phyloP scores from a whole-genome alignment of 371 early-diverging fungal genomes.

The Apophysomyces ossiformis region DNA sequence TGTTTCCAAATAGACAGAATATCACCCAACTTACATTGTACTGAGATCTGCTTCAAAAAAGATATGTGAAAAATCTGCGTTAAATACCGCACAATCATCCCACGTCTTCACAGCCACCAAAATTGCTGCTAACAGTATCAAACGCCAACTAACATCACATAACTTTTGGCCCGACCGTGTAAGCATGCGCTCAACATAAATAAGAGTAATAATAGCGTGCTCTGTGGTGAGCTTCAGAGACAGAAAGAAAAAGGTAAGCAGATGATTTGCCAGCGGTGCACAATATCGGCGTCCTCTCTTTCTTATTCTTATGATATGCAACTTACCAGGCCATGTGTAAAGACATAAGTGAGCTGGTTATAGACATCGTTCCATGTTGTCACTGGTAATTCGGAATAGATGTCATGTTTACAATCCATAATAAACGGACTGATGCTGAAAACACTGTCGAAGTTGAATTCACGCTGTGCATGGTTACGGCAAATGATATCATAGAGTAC shows the following conservation, averaged over 20 bases:
- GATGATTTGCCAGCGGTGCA: not conserved
- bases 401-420: conserved; percentile 15
- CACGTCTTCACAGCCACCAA: conserved; percentile 82
- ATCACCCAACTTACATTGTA: not conserved
- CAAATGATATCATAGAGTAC: conserved; percentile 37
- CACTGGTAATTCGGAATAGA: conserved; percentile 21
- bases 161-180: conserved; percentile 61
- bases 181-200: conserved; percentile 78
- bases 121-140: conserved; percentile 70
- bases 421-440: conserved; percentile 28
- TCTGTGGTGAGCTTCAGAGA: conserved; percentile 62
- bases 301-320: too few species aligned
- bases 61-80: conserved; percentile 80
- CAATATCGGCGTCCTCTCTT: too few species aligned
- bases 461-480: conserved; percentile 31
- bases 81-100: conserved; percentile 91
- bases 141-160: conserved; percentile 75
- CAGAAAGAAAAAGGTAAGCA: conserved; percentile 4
- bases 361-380: conserved; percentile 45
- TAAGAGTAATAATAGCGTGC: conserved; percentile 73
- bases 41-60: conserved; percentile 65
- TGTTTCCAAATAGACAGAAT: not conserved
- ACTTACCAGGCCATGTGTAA: conserved; percentile 60
- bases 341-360: conserved; percentile 48
- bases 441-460: conserved; percentile 33